Evolutionary conservation across 2,329 filamentous ascomycete genomes (phyloP).

Genomic region (Apiospora pterosperma): DNA sequence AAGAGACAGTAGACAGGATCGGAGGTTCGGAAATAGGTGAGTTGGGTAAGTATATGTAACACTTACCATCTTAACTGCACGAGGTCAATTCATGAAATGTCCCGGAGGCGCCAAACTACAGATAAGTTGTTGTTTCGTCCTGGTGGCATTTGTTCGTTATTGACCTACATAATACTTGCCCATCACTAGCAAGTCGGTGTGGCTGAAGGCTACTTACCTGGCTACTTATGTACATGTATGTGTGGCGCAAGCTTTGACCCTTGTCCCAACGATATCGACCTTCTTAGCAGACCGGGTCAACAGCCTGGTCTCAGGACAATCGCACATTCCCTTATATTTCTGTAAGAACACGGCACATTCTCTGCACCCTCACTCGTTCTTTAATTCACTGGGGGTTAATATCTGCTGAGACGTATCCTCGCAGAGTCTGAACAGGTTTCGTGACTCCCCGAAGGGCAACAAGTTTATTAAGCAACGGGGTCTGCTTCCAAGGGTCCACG

Average conservation of each 20-base stretch:
- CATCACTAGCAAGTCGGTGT: background rate
- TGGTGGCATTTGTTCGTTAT: background rate
- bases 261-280: background rate
- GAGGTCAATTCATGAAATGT: background rate
- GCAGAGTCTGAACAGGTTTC: background rate
- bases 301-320: background rate
- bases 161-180: too few relatives aligned
- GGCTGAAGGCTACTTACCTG: background rate
- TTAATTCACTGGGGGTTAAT: background rate
- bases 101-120: background rate
- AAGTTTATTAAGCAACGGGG: background rate
- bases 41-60: background rate
- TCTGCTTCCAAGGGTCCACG: background rate
- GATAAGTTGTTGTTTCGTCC: background rate
- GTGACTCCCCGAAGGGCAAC: background rate
- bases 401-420: background rate
- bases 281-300: background rate
- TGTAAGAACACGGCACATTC: background rate
- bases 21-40: background rate
- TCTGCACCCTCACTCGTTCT: background rate
- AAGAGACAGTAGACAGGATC: too few relatives aligned
- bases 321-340: too few relatives aligned
- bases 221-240: too few relatives aligned
- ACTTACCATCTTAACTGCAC: background rate
- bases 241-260: conserved; percentile 6